Evolutionary conservation across 768 basidiomycete species (phyloP), one percentile per base, ranked within the genome.

Genomic region (Suillus alpinus): DNA sequence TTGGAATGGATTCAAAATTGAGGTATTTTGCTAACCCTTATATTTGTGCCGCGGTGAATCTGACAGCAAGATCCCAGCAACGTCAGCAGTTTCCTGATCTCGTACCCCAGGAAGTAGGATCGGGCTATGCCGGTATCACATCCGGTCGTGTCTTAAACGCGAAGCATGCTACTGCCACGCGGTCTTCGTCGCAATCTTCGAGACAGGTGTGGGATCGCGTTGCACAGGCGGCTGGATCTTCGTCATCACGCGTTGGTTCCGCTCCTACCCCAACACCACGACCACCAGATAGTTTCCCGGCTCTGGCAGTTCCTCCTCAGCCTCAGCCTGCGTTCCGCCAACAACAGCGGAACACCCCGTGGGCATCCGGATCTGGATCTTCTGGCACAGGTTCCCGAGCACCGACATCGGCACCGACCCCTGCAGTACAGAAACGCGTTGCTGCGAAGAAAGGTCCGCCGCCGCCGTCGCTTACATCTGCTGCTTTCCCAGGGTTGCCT

Each of bases 201-300:
- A 79, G 88, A 56, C 83, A 88, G 62, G 82, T 96, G 0, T 93
- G 84, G 87, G 92, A 94, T 64, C 86, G 94, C 16, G 94, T 96
- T 29, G 94, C 92, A 7, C 84, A 83, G 62, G 94, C 92, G 0
- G 95, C 94, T 0, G 70, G 76, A 0, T 76, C 79, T 2, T 75
- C 79, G 16, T 71, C 77, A 2, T 75, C 79, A 49, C 65, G 72
- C 77, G 9, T 65, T 1, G 66, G 59, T 49, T 63, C n/a, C 34
- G 62, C 63, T 9, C 36, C 66, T 1, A 36, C 68, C 2, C 59
- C 70, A 7, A 46, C 71, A 2, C 75, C 80, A 9, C 63, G 50
- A 9, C 56, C 71, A 23, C 59, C 55, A 4, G 64, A 65, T 26
- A 68, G 67, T 37, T 79, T 77, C 61, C 77, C 76, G 0, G 57